These are phyloP conservation scores for Geotrichum phurueaensis DNA, from an alignment of 1,139 yeast species.

Conservation along the genomic window DNA sequence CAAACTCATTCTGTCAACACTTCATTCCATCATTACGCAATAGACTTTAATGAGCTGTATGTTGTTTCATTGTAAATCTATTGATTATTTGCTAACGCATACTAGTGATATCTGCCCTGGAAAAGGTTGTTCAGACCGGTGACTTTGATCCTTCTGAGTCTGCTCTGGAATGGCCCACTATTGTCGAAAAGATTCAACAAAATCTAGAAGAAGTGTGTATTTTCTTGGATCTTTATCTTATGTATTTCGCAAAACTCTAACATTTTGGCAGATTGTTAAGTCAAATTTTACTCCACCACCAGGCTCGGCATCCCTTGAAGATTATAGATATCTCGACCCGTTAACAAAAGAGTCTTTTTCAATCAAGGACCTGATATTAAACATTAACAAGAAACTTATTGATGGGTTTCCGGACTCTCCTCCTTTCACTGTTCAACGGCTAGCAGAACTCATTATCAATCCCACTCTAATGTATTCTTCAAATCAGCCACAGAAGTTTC, in stretches of 20 bases:
- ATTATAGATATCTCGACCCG: constrained; percentile 22
- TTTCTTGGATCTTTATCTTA: neutral
- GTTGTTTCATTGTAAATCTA: neutral
- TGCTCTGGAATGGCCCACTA: constrained; percentile 3
- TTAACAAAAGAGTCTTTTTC: constrained; percentile 25
- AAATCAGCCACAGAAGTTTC: constrained; percentile 35
- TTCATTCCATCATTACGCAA: neutral
- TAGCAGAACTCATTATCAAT: constrained; percentile 47
- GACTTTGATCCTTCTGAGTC: constrained; percentile 7
- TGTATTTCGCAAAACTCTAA: neutral
- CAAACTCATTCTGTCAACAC: neutral
- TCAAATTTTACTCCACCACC: constrained; percentile 6
- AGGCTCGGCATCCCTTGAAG: neutral
- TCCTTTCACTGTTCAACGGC: constrained; percentile 54
- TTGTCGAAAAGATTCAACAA: constrained; percentile 2
- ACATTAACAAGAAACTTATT: constrained; percentile 28
- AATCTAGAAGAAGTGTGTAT: constrained; percentile 8
- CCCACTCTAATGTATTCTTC: constrained; percentile 40
- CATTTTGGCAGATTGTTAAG: constrained; percentile 1
- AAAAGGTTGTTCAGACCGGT: constrained; percentile 10
- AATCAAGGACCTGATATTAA: constrained; percentile 23
- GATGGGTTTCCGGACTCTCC: constrained; percentile 39
- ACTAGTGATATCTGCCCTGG: constrained; percentile 1
- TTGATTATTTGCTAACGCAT: neutral
- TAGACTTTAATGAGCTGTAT: neutral